Base-by-base conservation (phyloP, 1,284 basidiomycete genomes). In the Malassezia psittaci region DNA sequence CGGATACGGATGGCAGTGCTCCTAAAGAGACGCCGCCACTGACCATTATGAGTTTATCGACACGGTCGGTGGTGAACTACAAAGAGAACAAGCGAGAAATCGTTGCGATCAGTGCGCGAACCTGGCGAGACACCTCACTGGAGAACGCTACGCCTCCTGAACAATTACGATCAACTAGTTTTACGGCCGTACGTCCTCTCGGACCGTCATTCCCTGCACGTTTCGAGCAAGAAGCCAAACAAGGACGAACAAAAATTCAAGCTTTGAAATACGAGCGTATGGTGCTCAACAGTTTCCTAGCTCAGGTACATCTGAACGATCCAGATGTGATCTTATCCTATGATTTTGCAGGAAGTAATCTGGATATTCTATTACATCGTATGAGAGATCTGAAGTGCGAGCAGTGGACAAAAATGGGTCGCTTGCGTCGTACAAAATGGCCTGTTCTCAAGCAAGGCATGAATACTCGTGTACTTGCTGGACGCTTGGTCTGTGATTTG, bases 241-340 rank as follows among this genome's bases (percentile, higher is more conserved):
- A 33, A 60, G 78, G 77, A 16, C 57, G 60, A 82, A 85, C 86
- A 15, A 78, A 81, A 44, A 86, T 96, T 67, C 81, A 83, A 16
- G 81, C 88, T 0, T 82, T 88, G 55, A 70, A 72, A 57, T 72
- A 69, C 61, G 93, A 98, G 74, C 83, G 88, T 16, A 85, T 85
- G 77, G 79, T 96, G 13, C 81, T 98, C 15, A 90, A 84, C 67
- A 84, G 81, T 55, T 78, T 96, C 6, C 81, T 98, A 3, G 90
- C 83, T 42, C 83, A 85, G 7, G 81, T 96, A 34, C 82, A 87
- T 71, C 85, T 85, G 67, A 81, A 87, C 24, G 94, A 98, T 70
- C 91, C 94, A 0, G 94, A 99, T 72, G 83, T 96, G 34, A 84
- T 98, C 48, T 81, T 98, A 33, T 90, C 93, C 0, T 90, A 96